Evolutionary conservation across 2,329 filamentous ascomycete species (phyloP).

Genomic region (Calonectria honghensis): DNA sequence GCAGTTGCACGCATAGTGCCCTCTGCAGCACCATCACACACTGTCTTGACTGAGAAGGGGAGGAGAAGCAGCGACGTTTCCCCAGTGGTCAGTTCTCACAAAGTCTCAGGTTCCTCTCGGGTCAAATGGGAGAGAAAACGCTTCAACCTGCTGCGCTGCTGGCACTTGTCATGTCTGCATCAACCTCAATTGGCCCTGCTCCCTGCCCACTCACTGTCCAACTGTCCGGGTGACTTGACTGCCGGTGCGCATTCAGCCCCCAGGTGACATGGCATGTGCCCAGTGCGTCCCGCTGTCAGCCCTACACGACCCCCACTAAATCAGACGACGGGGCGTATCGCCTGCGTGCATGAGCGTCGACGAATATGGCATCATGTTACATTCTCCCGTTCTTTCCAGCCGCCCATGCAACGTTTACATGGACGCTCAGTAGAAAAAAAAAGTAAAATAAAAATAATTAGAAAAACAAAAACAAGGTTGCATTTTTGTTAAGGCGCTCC

Average conservation of each 20-base stretch:
- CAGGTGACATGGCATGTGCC: constrained; percentile 25
- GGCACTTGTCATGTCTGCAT: constrained; percentile 5
- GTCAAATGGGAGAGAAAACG: no score
- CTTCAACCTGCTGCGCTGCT: neutral
- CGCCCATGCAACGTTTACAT: constrained; percentile 10
- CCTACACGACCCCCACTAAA: constrained; percentile 28
- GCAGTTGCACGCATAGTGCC: neutral
- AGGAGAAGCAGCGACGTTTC: neutral
- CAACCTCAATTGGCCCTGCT: neutral
- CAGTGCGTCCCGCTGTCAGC: constrained; percentile 28
- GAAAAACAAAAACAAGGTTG: neutral
- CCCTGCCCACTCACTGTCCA: no score
- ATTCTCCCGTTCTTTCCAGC: neutral
- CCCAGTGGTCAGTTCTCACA: neutral
- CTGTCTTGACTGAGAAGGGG: neutral
- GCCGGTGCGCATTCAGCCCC: constrained; percentile 4
- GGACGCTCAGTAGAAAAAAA: neutral
- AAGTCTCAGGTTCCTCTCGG: neutral
- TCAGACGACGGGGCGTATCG: neutral
- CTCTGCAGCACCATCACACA: neutral
- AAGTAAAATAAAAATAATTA: neutral
- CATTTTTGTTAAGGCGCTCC: neutral
- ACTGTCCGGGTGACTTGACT: constrained; percentile 24
- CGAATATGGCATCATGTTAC: constrained; percentile 27
- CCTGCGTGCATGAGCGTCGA: constrained; percentile 4